Percentiles rank a stretch among this genome's conserved stretches.
Conservation (phyloP, 257 asterid genomes). For the Linderniella brevidens region DNA sequence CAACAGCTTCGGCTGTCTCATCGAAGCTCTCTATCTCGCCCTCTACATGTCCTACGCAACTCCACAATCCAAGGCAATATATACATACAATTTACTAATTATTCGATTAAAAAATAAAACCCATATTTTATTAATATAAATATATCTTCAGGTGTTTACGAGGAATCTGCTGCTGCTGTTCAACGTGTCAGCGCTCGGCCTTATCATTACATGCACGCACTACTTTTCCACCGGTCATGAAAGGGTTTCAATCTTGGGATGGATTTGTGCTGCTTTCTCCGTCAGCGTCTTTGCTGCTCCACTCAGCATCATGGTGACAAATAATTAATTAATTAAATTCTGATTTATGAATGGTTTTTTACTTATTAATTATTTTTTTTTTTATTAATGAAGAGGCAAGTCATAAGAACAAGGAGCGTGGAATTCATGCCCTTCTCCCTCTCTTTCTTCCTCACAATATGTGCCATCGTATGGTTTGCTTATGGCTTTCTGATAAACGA, state of each 20-base stretch:
- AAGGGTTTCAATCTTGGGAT: background rate
- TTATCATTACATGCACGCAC: background rate
- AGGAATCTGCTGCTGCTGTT: background rate
- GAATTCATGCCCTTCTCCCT: background rate
- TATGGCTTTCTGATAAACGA: slow-evolving; percentile 1
- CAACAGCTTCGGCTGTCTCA: background rate
- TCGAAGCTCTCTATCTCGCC: background rate
- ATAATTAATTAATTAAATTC: background rate
- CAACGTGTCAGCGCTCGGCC: background rate
- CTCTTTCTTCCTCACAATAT: background rate
- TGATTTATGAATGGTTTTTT: background rate
- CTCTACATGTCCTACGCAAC: background rate
- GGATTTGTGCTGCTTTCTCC: background rate
- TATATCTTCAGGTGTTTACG: background rate
- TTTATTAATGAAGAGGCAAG: background rate
- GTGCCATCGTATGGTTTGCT: background rate
- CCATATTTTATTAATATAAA: background rate
- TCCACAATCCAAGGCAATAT: background rate
- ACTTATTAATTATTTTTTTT: background rate
- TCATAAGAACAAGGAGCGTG: slow-evolving; percentile 1
- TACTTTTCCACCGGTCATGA: background rate
- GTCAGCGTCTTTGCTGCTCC: slow-evolving; percentile 1
- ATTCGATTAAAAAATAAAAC: too few relatives aligned
- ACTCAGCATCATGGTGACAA: background rate
- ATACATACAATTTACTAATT: background rate